Conservation (phyloP, 2,329 filamentous ascomycete species). For the Graphilbum fragrans region DNA sequence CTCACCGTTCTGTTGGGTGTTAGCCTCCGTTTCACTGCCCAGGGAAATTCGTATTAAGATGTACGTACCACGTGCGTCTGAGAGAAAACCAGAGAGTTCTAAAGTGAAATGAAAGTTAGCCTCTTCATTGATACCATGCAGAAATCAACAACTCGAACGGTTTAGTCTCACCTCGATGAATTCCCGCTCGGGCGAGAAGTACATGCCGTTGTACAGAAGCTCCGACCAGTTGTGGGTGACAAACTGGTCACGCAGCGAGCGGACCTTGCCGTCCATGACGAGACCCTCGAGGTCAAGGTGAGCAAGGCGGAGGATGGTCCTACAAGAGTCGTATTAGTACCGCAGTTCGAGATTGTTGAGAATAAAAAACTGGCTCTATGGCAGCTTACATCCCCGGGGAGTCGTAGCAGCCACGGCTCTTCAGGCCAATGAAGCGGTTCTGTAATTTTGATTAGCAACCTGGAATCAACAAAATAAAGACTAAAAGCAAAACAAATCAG, state of each 20-base stretch:
- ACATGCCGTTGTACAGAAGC: slow-evolving; percentile 29
- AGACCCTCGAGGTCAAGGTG: slow-evolving; percentile 34
- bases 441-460: slow-evolving; percentile 3
- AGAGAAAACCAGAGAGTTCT: slow-evolving; percentile 45
- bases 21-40: background rate
- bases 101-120: background rate
- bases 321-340: no score
- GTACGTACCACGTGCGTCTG: slow-evolving; percentile 37
- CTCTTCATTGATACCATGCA: background rate
- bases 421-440: slow-evolving; percentile 60
- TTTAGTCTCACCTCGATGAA: slow-evolving; percentile 32
- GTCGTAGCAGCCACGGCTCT: slow-evolving; percentile 74
- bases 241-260: slow-evolving; percentile 46
- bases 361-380: background rate
- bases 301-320: slow-evolving; percentile 22
- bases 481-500: background rate
- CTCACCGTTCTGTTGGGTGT: slow-evolving; percentile 17
- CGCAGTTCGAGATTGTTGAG: no score
- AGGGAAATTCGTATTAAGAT: background rate
- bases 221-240: slow-evolving; percentile 38
- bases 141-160: background rate
- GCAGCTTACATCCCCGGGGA: slow-evolving; percentile 39
- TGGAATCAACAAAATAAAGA: background rate
- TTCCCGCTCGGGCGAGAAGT: slow-evolving; percentile 41
- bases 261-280: slow-evolving; percentile 45